These are phyloP conservation scores for Apiotrichum mycotoxinovorans DNA, from an alignment of 1,284 basidiomycete species.

Conservation along the genomic window DNA sequence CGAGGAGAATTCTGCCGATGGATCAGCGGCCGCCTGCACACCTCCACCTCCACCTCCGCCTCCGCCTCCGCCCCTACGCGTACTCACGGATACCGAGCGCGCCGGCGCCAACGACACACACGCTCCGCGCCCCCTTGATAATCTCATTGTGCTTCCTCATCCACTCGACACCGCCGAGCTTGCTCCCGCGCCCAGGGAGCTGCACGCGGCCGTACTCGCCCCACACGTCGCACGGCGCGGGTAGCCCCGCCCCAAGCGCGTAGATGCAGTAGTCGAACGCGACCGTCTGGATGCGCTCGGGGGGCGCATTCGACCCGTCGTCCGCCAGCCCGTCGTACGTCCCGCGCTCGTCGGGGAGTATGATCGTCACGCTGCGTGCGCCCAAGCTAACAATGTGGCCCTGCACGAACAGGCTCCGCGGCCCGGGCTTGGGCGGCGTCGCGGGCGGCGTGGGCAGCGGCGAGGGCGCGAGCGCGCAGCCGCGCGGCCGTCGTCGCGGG, in stretches of 20 bases:
- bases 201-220: conserved; percentile 25
- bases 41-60: background rate
- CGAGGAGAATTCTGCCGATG: conserved; percentile 49
- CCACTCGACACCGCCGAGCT: conserved; percentile 33
- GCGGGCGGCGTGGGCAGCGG: conserved; percentile 6
- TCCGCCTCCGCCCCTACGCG: background rate
- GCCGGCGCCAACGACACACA: conserved; percentile 52
- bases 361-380: conserved; percentile 54
- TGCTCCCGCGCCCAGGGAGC: conserved; percentile 31
- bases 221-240: conserved; percentile 49
- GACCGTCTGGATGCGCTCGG: conserved; percentile 29
- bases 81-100: conserved; percentile 53
- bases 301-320: conserved; percentile 3
- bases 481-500: too few relatives aligned
- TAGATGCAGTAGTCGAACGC: conserved; percentile 52
- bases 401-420: conserved; percentile 50
- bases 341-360: conserved; percentile 16
- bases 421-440: conserved; percentile 1
- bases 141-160: conserved; percentile 28
- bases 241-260: conserved; percentile 47
- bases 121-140: conserved; percentile 45
- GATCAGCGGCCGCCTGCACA: background rate
- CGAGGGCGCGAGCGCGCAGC: background rate
- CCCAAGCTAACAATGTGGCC: conserved; percentile 55
- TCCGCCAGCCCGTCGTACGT: conserved; percentile 14